These are phyloP conservation scores for Kluyveromyces sp. DNA, from an alignment of 1,139 yeast genomes.

Conservation along the genomic window DNA sequence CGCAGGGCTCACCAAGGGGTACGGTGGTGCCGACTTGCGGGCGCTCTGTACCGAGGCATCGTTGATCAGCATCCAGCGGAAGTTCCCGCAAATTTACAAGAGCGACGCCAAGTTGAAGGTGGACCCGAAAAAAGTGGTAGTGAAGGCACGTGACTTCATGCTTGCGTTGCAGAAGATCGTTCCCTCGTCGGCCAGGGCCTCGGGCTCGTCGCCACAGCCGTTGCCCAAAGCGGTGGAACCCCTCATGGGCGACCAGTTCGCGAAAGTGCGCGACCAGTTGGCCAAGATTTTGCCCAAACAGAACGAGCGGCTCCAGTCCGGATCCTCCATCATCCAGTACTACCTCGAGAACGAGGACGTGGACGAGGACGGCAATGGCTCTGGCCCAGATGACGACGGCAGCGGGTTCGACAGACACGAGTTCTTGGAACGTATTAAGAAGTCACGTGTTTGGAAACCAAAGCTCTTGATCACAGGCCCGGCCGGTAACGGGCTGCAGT, in stretches of 20 bases:
- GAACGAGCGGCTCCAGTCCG: constrained; percentile 11
- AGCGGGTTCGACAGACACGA: constrained; percentile 68
- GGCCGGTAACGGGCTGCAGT: constrained; percentile 84
- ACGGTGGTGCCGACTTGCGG: constrained; percentile 95
- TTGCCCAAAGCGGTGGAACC: constrained; percentile 69
- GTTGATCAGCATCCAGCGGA: constrained; percentile 79
- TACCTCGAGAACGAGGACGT: constrained; percentile 28
- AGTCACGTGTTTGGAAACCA: constrained; percentile 74
- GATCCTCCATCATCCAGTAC: constrained; percentile 29
- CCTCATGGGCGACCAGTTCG: constrained; percentile 45
- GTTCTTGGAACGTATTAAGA: constrained; percentile 48
- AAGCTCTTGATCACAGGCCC: constrained; percentile 66
- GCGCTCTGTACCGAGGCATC: constrained; percentile 97
- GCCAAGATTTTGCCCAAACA: constrained; percentile 58
- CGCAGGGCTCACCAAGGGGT: constrained; percentile 84
- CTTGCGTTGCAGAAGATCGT: constrained; percentile 77
- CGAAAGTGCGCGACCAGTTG: constrained; percentile 41
- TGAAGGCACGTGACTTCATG: constrained; percentile 82
- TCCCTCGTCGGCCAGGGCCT: constrained; percentile 87
- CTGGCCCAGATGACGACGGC: constrained; percentile 36
- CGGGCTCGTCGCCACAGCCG: constrained; percentile 68
- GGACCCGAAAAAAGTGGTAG: constrained; percentile 63
- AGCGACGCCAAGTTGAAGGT: constrained; percentile 68
- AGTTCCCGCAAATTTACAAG: constrained; percentile 86
- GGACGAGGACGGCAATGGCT: constrained; percentile 23